A percentile compares a stretch with the other conserved stretches of the same genome.
Evolutionary conservation across 352 stramenopile species (phyloP).

Genomic region (Phytopythium delawarense): DNA sequence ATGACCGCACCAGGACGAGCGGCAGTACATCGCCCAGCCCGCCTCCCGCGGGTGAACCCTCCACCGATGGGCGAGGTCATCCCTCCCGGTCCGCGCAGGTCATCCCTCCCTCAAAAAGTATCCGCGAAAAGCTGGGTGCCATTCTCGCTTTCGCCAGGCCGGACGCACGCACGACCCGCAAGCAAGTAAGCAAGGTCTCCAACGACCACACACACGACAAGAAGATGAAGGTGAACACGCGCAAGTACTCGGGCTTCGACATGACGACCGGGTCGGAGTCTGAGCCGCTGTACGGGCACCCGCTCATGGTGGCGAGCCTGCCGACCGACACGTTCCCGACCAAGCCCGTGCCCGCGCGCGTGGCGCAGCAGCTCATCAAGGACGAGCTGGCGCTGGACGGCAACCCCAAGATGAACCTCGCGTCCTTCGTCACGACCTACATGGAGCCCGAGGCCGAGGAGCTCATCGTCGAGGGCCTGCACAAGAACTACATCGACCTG

Average conservation of each 20-base stretch:
- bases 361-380: slow-evolving; percentile 87
- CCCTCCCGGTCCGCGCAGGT: background rate
- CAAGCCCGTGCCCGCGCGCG: slow-evolving; percentile 61
- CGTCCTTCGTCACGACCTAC: slow-evolving; percentile 91
- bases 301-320: slow-evolving; percentile 68
- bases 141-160: slow-evolving; percentile 22
- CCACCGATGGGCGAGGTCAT: background rate
- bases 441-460: slow-evolving; percentile 90
- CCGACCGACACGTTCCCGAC: slow-evolving; percentile 63
- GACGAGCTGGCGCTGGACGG: slow-evolving; percentile 88
- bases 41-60: background rate
- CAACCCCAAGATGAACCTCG: slow-evolving; percentile 90
- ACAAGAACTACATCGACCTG: slow-evolving; percentile 93
- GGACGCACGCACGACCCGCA: slow-evolving; percentile 2
- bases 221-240: slow-evolving; percentile 40
- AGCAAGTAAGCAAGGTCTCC: background rate
- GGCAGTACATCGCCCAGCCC: background rate
- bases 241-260: slow-evolving; percentile 28
- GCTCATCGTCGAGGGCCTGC: slow-evolving; percentile 83
- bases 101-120: background rate
- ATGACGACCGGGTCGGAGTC: slow-evolving; percentile 22
- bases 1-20: too few species aligned
- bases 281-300: slow-evolving; percentile 77
- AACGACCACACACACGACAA: background rate
- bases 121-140: background rate